Percentiles rank a stretch among this genome's conserved stretches.
These are phyloP conservation scores for Fusarium stilboides DNA, from an alignment of 2,329 filamentous ascomycete species.

Conservation along the genomic window DNA sequence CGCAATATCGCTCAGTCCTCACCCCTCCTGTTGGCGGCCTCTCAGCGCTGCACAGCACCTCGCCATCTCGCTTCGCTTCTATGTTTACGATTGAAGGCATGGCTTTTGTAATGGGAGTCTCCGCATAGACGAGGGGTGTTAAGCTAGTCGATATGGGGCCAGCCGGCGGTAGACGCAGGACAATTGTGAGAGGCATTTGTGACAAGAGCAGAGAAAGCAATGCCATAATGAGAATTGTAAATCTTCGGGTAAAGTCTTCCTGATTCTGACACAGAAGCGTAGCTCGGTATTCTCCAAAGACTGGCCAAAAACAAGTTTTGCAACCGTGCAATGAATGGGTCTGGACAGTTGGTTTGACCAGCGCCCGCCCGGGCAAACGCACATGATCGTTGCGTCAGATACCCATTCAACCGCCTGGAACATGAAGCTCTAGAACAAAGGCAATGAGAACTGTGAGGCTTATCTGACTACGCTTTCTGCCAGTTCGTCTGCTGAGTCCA, in stretches of 20 bases:
- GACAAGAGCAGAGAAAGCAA: not conserved
- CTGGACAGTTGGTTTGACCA: no score
- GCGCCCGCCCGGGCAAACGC: no score
- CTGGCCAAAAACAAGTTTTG: no score
- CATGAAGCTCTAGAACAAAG: no score
- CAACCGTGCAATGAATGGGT: no score
- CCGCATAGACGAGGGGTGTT: not conserved
- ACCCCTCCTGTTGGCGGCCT: conserved; percentile 1
- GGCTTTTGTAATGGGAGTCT: not conserved
- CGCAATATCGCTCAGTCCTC: not conserved
- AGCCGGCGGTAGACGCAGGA: not conserved
- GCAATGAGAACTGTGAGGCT: no score
- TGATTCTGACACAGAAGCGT: not conserved
- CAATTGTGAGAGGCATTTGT: not conserved
- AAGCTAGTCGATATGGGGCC: no score
- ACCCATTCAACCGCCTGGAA: no score
- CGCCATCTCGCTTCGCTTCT: not conserved
- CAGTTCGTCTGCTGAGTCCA: no score
- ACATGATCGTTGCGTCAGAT: no score
- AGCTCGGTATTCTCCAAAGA: no score
- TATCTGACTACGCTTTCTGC: no score
- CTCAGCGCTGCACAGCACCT: not conserved
- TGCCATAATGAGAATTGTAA: not conserved
- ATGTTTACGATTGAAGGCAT: not conserved
- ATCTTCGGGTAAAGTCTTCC: not conserved